These are phyloP conservation scores for Trichophyton rubrum DNA, from an alignment of 2,329 filamentous ascomycete genomes.

Conservation along the genomic window DNA sequence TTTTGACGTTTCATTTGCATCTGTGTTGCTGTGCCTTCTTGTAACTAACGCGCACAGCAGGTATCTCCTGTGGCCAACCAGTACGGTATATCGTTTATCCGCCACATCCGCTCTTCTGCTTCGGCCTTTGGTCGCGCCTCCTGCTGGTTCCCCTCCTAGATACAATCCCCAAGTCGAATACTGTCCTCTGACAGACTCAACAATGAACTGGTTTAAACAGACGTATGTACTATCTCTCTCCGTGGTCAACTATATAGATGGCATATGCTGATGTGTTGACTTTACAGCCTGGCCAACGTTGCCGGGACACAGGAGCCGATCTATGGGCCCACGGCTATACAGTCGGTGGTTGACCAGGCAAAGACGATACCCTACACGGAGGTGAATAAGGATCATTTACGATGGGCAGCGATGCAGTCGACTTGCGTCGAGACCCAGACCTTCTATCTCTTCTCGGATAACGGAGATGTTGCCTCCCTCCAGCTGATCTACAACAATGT, in stretches of 20 bases:
- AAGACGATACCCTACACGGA: constrained; percentile 69
- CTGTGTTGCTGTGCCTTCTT: background rate
- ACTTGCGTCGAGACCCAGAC: constrained; percentile 90
- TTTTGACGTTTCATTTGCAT: background rate
- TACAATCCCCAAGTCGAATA: background rate
- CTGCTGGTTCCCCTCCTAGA: background rate
- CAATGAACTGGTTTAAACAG: constrained; percentile 93
- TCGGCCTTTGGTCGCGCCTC: background rate
- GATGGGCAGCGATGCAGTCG: constrained; percentile 68
- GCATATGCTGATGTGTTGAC: constrained; percentile 35
- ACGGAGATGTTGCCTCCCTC: constrained; percentile 61
- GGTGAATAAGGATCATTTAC: constrained; percentile 61
- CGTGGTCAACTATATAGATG: constrained; percentile 27
- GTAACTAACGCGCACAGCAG: background rate
- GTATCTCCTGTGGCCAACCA: background rate
- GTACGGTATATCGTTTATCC: constrained; percentile 3
- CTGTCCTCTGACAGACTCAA: constrained; percentile 26
- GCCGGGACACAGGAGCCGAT: constrained; percentile 93
- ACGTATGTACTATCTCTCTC: constrained; percentile 46
- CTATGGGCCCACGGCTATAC: constrained; percentile 81
- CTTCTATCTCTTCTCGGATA: constrained; percentile 79
- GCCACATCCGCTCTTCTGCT: background rate
- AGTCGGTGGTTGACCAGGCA: constrained; percentile 70
- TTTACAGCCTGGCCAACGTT: constrained; percentile 53
- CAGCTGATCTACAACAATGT: constrained; percentile 98